Base-by-base conservation (phyloP, 2,329 filamentous ascomycete species). In the Diaporthe citriasiana region DNA sequence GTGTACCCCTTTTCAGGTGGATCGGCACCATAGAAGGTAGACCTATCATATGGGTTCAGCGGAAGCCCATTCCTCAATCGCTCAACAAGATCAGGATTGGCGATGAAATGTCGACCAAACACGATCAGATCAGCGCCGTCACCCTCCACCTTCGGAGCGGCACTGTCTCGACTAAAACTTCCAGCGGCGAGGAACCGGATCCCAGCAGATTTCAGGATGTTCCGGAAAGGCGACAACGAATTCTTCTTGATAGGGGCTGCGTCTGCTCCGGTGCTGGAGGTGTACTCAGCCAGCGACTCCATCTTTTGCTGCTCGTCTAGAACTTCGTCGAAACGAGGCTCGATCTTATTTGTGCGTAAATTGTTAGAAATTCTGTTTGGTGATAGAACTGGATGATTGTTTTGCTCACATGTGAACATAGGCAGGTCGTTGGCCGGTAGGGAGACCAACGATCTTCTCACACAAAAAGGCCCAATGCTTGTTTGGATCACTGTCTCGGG, bases 141-240 rank as follows among this genome's bases (percentile, higher is more conserved):
- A 19, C 78, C 80, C 73, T 86, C 83, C 4, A 82, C 56, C 72
- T 87, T 76, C 79, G 88, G 82, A 1, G 82, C 83, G 0, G 83
- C 81, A 56, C 81, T 80, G 50, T 81, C 83, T 0, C 82, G 76
- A 40, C 80, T 82, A 77, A 84, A 88, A 1, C 85, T 87, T 60
- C 87, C 87, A 1, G 86, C 85, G n/a, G 90, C 77, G 4, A 91
- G 76, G 40, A 91, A 87, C 4, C 79, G 76, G 45, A 87, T 80
- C 1, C 81, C 84, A 0, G 78, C 82, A 12, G 82, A 80, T 76
- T 83, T 80, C 5, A 87, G 78, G 13, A 83, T 82, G 0, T 81
- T 74, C 0, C 85, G 80, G 81, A 87, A 87, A 27, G 81, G 80
- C 3, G 81, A 81, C 50, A 87, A 73, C 0, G 82, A 85, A 22